phyloP scores from a whole-genome alignment of 768 basidiomycete species.

The Clavulina sp. region DNA sequence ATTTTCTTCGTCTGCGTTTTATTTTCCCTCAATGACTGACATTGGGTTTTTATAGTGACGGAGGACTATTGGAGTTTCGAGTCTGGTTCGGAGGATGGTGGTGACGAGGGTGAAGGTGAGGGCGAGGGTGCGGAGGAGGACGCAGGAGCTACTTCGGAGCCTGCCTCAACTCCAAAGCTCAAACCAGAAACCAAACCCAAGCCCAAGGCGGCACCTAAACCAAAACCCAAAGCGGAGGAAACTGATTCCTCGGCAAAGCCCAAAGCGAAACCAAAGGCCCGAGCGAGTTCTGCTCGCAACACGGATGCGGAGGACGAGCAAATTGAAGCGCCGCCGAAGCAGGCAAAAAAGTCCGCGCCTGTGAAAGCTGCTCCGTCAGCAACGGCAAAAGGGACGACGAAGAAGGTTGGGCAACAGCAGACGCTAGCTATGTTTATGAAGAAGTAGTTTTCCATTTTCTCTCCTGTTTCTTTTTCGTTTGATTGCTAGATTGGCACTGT shows the following conservation, averaged over 20 bases:
- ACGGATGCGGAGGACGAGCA: too few relatives aligned
- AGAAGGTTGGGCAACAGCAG: neutral
- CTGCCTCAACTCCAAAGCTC: too few relatives aligned
- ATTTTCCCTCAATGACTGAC: conserved; percentile 1
- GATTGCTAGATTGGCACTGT: neutral
- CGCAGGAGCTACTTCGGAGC: too few relatives aligned
- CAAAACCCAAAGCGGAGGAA: neutral
- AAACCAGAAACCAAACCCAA: too few relatives aligned
- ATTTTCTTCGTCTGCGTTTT: conserved; percentile 14
- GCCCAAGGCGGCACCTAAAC: too few relatives aligned
- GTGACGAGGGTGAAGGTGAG: conserved; percentile 33
- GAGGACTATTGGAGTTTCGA: conserved; percentile 73
- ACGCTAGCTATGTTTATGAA: neutral
- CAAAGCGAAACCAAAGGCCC: neutral
- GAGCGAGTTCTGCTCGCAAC: too few relatives aligned
- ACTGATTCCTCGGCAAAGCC: neutral
- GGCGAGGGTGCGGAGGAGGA: conserved; percentile 18
- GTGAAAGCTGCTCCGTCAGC: neutral
- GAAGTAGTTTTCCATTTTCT: neutral
- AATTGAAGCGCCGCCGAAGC: neutral
- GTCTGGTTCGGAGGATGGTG: conserved; percentile 47
- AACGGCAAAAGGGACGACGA: neutral
- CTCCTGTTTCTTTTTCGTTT: neutral
- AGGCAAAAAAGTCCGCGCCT: neutral
- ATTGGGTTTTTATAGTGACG: conserved; percentile 28